Base-by-base conservation (phyloP, 305 asterid species). In the Petunia hybrid region DNA sequence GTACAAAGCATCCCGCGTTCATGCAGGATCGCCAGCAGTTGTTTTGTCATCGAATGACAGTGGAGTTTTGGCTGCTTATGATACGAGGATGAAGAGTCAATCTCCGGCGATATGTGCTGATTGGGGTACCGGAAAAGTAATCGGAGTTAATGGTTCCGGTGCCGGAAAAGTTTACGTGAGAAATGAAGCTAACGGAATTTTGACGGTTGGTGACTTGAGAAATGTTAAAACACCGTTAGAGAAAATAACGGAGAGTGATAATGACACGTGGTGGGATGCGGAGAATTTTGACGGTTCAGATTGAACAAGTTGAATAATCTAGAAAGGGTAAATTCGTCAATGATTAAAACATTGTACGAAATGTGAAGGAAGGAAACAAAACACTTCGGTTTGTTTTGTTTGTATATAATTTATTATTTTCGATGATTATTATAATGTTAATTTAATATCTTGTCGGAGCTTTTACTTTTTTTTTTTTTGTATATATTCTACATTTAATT, bases 151-250 rank as follows among this genome's bases (percentile, higher is more conserved):
- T 7, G 2, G 82, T 73, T 87, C 87, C 81, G 90, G 87, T 13
- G 88, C 77, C 1, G 87, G 90, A 3, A 92, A 90, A 84, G 91
- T 93, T 1, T 91, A 89, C 86, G 91, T 93, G 31, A 84, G 91
- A 79, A 91, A 93, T 75, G 91, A 81, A 84, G 85, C 60, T 3
- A 80, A 71, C 85, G 95, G 95, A 8, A 84, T 80, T 1, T 48
- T 92, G 8, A 88, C 93, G 84, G 96, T 94, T 0, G 99, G 98
- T 7, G 99, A 95, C 81, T 83, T 94, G 86, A 88, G 99, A 60
- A 94, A 89, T 22, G 83, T 87, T 5, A 87, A 89, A 71, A 65
- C 86, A 83, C 93, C 94, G 90, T 87, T 95, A 59, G 90, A 87
- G 78, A 80, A 80, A 4, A 80, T 85, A 82, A 81, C 84, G 77